Evolutionary conservation across 176 grass and related monocot species (phyloP).

Genomic region (Poa annua): DNA sequence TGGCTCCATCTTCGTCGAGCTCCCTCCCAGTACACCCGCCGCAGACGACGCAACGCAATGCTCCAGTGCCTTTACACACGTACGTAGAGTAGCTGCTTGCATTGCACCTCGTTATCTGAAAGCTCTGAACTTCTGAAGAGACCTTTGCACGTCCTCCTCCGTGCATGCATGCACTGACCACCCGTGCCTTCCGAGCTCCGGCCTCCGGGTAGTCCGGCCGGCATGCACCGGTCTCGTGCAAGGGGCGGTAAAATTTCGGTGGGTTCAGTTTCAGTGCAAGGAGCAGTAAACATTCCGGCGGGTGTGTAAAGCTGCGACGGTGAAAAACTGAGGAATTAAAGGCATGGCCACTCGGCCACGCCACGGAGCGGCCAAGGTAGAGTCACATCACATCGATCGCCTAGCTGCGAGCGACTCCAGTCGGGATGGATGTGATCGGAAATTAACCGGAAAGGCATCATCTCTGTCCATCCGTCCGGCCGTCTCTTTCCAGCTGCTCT

Average conservation of each 20-base stretch:
- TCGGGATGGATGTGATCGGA: slow-evolving; percentile 19
- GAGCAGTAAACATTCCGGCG: slow-evolving; percentile 17
- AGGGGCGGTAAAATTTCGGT: slow-evolving; percentile 24
- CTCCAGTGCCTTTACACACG: not conserved
- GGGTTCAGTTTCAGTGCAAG: not conserved
- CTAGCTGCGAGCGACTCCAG: not conserved
- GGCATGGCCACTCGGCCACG: not conserved
- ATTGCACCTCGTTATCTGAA: slow-evolving; percentile 13
- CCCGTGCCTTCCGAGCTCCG: not conserved
- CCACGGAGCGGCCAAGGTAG: slow-evolving; percentile 25
- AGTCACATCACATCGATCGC: slow-evolving; percentile 37
- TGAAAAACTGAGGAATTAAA: slow-evolving; percentile 20
- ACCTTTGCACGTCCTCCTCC: not conserved
- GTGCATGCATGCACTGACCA: not conserved
- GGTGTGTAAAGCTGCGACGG: not conserved
- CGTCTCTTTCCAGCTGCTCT: slow-evolving; percentile 42
- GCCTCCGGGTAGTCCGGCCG: not conserved
- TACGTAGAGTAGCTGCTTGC: no score
- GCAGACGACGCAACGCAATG: not conserved
- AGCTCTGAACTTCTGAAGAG: not conserved
- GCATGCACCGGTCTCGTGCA: not conserved
- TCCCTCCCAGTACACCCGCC: not conserved
- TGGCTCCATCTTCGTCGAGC: not conserved
- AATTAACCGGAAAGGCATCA: slow-evolving; percentile 26
- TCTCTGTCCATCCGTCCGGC: not conserved